Conservation (phyloP, 2,329 filamentous ascomycete genomes). For the Aspergillus sp. region DNA sequence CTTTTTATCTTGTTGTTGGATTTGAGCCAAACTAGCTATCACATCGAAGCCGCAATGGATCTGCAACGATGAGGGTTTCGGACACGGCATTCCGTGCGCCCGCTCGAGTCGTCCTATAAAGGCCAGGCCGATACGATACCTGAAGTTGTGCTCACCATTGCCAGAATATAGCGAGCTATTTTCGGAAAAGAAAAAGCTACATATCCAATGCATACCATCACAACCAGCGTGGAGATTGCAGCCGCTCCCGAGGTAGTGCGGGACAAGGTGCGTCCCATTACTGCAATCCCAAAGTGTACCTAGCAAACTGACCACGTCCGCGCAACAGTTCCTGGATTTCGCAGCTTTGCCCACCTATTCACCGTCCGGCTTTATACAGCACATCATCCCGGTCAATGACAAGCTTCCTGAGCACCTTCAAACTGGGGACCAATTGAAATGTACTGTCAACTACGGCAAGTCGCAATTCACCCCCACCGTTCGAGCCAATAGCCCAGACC, state of each 20-base stretch:
- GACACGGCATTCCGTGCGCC: too few species aligned
- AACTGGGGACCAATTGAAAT: conserved; percentile 9
- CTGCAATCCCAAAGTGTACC: neutral
- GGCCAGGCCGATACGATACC: neutral
- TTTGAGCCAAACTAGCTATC: too few species aligned
- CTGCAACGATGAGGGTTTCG: too few species aligned
- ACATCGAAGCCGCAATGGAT: too few species aligned
- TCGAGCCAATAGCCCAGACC: neutral
- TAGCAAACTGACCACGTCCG: neutral
- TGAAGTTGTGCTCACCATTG: neutral
- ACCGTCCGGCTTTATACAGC: conserved; percentile 9
- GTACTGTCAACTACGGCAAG: conserved; percentile 11
- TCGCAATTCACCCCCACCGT: conserved; percentile 5
- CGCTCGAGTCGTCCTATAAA: neutral
- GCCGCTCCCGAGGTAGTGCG: conserved; percentile 8
- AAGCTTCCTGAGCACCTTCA: neutral
- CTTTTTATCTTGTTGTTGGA: too few species aligned
- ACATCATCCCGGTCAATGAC: neutral
- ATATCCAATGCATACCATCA: conserved; percentile 3
- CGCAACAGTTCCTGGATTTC: conserved; percentile 14
- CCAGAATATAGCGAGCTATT: too few species aligned
- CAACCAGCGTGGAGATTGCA: conserved; percentile 12
- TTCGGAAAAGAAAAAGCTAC: too few species aligned
- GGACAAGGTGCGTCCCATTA: conserved; percentile 3
- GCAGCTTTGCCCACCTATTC: conserved; percentile 7